A percentile compares a stretch with the other conserved stretches of the same genome.
phyloP scores from a whole-genome alignment of 805 yeast species.

The Hanseniaspora singularis region DNA sequence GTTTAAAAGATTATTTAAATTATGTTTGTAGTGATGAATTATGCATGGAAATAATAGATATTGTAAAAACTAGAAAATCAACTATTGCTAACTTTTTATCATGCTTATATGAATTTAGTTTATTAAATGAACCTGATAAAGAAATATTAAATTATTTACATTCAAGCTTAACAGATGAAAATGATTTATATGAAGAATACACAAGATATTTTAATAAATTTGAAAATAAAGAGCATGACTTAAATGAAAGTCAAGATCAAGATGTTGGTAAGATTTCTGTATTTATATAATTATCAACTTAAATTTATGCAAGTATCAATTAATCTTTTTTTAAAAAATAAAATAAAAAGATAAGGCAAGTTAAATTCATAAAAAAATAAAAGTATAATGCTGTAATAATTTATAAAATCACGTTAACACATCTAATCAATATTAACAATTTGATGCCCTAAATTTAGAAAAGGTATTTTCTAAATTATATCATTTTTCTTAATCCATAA shows the following conservation, averaged over 20 bases:
- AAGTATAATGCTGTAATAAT: no score
- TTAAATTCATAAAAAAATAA: no score
- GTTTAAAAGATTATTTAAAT: constrained; percentile 18
- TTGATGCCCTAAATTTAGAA: no score
- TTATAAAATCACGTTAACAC: no score
- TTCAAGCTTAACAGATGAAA: background rate
- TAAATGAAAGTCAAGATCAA: background rate
- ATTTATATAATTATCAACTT: no score
- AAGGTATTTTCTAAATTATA: no score
- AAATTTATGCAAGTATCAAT: no score
- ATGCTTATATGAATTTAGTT: background rate
- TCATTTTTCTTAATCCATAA: no score
- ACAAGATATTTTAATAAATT: background rate
- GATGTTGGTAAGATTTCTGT: background rate
- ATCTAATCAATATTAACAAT: no score
- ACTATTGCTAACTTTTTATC: background rate
- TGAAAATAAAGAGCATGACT: background rate
- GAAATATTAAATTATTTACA: background rate
- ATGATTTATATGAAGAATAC: background rate
- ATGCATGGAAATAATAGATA: constrained; percentile 15
- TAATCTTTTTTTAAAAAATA: no score
- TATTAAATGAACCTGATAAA: background rate
- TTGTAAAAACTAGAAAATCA: constrained; percentile 6
- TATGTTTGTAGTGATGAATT: background rate
- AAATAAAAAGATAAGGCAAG: no score